Conservation (phyloP, 106 monocot species). For the Platanthera guangdongensis region DNA sequence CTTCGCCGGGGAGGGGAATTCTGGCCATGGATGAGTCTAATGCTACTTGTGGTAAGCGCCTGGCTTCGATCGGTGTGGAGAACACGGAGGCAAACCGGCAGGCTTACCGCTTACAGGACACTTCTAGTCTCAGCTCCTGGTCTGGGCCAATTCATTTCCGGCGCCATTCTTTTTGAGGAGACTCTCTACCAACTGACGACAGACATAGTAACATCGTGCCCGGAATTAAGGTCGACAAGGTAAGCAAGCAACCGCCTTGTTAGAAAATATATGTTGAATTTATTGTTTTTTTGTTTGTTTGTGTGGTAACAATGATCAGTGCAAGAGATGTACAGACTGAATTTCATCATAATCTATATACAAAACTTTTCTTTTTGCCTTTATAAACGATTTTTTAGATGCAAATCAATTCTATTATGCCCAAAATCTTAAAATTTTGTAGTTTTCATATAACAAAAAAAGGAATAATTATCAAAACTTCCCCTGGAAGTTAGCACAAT, state of each 20-base stretch:
- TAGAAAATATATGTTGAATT: not conserved
- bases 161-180: slow-evolving; percentile 93
- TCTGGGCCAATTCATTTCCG: slow-evolving; percentile 80
- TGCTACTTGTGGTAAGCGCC: slow-evolving; percentile 85
- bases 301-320: not conserved
- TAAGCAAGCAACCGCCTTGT: slow-evolving; percentile 13
- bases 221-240: slow-evolving; percentile 98
- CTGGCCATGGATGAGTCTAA: slow-evolving; percentile 97
- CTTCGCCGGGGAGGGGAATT: slow-evolving; percentile 89
- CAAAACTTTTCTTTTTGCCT: too few species aligned
- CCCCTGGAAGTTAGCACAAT: too few species aligned
- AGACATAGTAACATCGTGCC: slow-evolving; percentile 80
- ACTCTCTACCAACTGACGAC: slow-evolving; percentile 82
- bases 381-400: too few species aligned
- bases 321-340: not conserved
- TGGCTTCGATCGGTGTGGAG: slow-evolving; percentile 89
- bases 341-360: too few species aligned
- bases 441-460: too few species aligned
- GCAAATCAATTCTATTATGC: too few species aligned
- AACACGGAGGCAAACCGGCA: slow-evolving; percentile 95
- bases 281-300: not conserved
- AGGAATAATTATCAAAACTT: too few species aligned
- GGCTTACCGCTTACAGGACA: slow-evolving; percentile 90
- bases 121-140: slow-evolving; percentile 70
- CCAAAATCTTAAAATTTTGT: too few species aligned